A percentile compares a stretch with the other conserved stretches of the same genome.
These are phyloP conservation scores for Candida corydali DNA, from an alignment of 805 yeast genomes.

Conservation along the genomic window DNA sequence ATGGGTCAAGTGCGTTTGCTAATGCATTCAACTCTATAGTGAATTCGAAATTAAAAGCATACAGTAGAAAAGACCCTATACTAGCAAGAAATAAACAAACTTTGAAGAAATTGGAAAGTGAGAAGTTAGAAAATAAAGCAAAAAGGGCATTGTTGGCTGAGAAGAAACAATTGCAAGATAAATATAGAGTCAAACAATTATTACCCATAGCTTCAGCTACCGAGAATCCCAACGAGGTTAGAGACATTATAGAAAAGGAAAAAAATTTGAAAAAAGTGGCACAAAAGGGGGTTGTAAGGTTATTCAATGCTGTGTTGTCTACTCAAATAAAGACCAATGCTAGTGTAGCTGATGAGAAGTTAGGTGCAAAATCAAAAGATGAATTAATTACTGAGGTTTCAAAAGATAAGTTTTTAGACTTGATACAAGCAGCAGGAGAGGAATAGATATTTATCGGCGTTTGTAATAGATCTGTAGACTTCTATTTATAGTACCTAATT, in stretches of 20 bases:
- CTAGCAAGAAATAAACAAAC: conserved; percentile 77
- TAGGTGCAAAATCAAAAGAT: conserved; percentile 49
- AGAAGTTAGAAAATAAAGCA: conserved; percentile 82
- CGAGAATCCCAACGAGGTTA: conserved; percentile 47
- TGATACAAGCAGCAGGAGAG: conserved; percentile 72
- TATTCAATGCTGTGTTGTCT: conserved; percentile 77
- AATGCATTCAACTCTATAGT: conserved; percentile 79
- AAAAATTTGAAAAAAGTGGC: conserved; percentile 72
- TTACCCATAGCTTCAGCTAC: conserved; percentile 49
- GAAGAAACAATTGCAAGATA: conserved; percentile 61
- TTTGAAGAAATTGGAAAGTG: conserved; percentile 68
- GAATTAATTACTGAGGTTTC: conserved; percentile 72
- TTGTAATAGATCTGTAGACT: too few species aligned
- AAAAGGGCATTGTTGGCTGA: conserved; percentile 65
- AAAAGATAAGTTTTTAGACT: conserved; percentile 83
- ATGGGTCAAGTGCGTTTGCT: conserved; percentile 76
- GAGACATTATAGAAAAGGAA: conserved; percentile 63
- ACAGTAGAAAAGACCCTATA: conserved; percentile 85
- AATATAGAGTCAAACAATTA: conserved; percentile 62
- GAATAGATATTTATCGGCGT: too few species aligned
- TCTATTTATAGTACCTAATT: too few species aligned
- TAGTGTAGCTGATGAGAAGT: conserved; percentile 44
- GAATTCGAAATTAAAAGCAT: conserved; percentile 82
- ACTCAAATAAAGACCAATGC: conserved; percentile 64
- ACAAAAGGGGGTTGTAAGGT: conserved; percentile 80